Evolutionary conservation across 257 asterid species (phyloP).

Genomic region (Fraxinus cuspidata): DNA sequence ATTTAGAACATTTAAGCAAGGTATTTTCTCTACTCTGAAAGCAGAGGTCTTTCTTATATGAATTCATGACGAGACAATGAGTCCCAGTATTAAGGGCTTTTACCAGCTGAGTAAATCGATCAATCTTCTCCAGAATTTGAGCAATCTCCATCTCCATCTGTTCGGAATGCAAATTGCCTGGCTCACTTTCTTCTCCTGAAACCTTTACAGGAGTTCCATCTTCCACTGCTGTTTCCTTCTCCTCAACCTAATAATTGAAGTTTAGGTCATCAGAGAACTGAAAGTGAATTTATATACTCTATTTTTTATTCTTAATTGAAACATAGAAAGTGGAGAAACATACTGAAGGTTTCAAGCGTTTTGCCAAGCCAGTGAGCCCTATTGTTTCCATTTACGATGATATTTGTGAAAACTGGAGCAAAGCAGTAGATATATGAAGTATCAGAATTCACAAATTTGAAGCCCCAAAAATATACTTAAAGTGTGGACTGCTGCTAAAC

Average conservation of each 20-base stretch:
- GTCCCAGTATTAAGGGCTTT: conserved; percentile 11
- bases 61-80: neutral
- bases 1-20: conserved; percentile 14
- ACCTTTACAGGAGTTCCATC: conserved; percentile 38
- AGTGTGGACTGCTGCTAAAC: neutral
- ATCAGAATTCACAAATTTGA: conserved; percentile 13
- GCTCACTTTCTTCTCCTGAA: conserved; percentile 58
- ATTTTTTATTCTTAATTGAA: conserved; percentile 19
- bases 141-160: conserved; percentile 70
- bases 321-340: conserved; percentile 30
- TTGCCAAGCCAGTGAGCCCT: conserved; percentile 36
- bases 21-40: conserved; percentile 1
- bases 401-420: conserved; percentile 32
- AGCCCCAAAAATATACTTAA: conserved; percentile 2
- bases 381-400: conserved; percentile 47
- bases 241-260: conserved; percentile 36
- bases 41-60: conserved; percentile 3
- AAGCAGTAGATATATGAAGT: conserved; percentile 9
- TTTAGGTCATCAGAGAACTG: conserved; percentile 9
- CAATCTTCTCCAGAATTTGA: conserved; percentile 76
- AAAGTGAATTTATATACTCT: conserved; percentile 7
- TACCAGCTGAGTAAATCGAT: conserved; percentile 77
- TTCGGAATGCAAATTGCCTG: conserved; percentile 51
- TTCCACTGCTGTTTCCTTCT: conserved; percentile 34
- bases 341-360: conserved; percentile 66